These are phyloP conservation scores for Phaeotremella skinneri DNA, from an alignment of 768 basidiomycete genomes.

Conservation along the genomic window DNA sequence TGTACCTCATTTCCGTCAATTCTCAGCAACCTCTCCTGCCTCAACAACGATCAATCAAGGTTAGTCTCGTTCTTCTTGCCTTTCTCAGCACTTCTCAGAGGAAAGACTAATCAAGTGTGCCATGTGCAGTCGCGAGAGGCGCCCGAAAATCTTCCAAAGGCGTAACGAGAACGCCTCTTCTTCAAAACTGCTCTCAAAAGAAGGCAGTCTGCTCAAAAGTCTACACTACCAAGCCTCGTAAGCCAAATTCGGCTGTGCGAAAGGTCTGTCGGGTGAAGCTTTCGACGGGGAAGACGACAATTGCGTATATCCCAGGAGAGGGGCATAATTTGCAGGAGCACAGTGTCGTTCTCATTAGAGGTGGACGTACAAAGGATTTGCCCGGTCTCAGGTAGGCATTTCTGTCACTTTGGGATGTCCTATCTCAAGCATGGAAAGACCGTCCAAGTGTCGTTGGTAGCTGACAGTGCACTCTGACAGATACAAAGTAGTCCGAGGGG, in stretches of 20 bases:
- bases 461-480: no score
- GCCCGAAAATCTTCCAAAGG: conserved; percentile 58
- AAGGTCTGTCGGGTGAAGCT: conserved; percentile 95
- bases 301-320: conserved; percentile 94
- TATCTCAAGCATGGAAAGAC: not conserved
- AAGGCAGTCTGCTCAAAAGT: conserved; percentile 84
- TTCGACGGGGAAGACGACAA: conserved; percentile 78
- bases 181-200: conserved; percentile 74
- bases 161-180: conserved; percentile 70
- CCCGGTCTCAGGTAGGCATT: conserved; percentile 83
- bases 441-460: not conserved
- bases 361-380: conserved; percentile 94
- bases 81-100: not conserved
- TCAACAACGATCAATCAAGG: conserved; percentile 40
- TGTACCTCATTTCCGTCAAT: conserved; percentile 14
- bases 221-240: conserved; percentile 80
- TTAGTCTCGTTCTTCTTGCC: conserved; percentile 8
- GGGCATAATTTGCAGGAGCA: conserved; percentile 98
- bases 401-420: not conserved
- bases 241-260: conserved; percentile 97
- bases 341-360: conserved; percentile 88
- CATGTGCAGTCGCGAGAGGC: conserved; percentile 62
- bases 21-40: conserved; percentile 22
- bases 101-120: not conserved
- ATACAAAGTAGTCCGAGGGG: conserved; percentile 92